Percentiles rank a stretch among this genome's conserved stretches.
These are phyloP conservation scores for Lophiostoma macrostomum DNA, from an alignment of 495 filamentous ascomycete genomes.

Conservation along the genomic window DNA sequence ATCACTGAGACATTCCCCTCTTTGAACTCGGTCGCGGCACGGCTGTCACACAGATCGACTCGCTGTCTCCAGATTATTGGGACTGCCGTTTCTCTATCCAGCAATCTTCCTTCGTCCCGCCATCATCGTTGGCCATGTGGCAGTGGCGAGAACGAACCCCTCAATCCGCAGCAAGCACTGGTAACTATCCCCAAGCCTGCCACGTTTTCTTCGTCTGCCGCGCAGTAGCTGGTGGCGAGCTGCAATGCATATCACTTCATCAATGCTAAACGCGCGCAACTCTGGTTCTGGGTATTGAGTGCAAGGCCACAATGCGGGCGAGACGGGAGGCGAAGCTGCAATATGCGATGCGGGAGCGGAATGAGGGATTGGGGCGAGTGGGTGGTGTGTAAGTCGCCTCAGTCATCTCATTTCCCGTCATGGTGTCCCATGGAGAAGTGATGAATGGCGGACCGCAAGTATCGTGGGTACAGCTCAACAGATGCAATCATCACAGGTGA, in stretches of 20 bases:
- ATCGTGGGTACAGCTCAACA: too few relatives aligned
- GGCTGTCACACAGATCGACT: background rate
- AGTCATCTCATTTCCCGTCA: too few relatives aligned
- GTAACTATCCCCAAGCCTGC: too few relatives aligned
- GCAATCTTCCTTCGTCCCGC: background rate
- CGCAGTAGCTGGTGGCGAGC: background rate
- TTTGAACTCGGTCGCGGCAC: background rate
- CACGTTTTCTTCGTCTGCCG: background rate
- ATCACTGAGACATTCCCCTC: background rate
- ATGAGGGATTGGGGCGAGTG: too few relatives aligned
- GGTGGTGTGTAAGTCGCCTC: too few relatives aligned
- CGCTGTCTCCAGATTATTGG: background rate
- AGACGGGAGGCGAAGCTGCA: background rate
- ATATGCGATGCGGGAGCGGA: background rate
- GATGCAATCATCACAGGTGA: too few relatives aligned
- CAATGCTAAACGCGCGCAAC: constrained; percentile 3
- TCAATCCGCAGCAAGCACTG: background rate
- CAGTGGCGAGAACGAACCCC: constrained; percentile 5
- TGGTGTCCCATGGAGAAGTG: too few relatives aligned
- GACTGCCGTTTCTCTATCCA: background rate
- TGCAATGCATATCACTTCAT: constrained; percentile 10
- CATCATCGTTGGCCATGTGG: constrained; percentile 6
- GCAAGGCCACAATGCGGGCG: background rate
- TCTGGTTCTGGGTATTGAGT: background rate
- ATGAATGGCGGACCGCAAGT: too few relatives aligned